These are phyloP conservation scores for Schrenkiella parvula DNA, from an alignment of 345 rosid species.

Conservation along the genomic window DNA sequence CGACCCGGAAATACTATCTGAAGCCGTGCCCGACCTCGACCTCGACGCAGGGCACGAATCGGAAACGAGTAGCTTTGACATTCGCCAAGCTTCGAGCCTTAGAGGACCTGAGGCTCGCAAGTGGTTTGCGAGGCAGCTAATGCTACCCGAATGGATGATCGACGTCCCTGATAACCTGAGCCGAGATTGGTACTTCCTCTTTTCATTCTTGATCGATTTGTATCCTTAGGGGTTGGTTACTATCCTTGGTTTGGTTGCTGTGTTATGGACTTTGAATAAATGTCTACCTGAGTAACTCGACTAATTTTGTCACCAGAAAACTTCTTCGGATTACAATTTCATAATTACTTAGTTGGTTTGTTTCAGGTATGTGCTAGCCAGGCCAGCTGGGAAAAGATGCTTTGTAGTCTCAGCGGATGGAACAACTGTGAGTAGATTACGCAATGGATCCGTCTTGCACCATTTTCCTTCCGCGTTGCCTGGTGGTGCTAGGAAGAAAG, in stretches of 20 bases:
- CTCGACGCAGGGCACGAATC: slow-evolving; percentile 27
- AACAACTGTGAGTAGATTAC: slow-evolving; percentile 67
- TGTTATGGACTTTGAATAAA: background rate
- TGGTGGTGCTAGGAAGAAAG: slow-evolving; percentile 67
- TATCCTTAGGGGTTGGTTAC: background rate
- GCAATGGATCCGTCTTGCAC: slow-evolving; percentile 73
- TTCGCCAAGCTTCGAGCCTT: slow-evolving; percentile 64
- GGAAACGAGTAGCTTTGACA: slow-evolving; percentile 48
- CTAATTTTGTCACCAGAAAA: background rate
- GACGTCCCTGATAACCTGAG: slow-evolving; percentile 73
- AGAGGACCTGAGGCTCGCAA: slow-evolving; percentile 74
- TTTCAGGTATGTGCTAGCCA: slow-evolving; percentile 66
- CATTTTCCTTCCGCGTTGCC: slow-evolving; percentile 86
- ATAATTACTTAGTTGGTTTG: background rate
- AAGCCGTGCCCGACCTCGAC: slow-evolving; percentile 27
- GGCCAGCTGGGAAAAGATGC: slow-evolving; percentile 90
- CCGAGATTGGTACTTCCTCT: slow-evolving; percentile 56
- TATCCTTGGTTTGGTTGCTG: background rate
- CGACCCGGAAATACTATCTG: slow-evolving; percentile 37
- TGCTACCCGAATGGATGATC: slow-evolving; percentile 98
- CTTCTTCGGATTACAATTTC: background rate
- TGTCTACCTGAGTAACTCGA: background rate
- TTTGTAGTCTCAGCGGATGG: slow-evolving; percentile 84
- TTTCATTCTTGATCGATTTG: background rate
- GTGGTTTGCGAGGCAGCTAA: slow-evolving; percentile 84